A percentile compares a stretch with the other conserved stretches of the same genome.
These are phyloP conservation scores for Capsicum chinense DNA, from an alignment of 257 asterid genomes.

Conservation along the genomic window DNA sequence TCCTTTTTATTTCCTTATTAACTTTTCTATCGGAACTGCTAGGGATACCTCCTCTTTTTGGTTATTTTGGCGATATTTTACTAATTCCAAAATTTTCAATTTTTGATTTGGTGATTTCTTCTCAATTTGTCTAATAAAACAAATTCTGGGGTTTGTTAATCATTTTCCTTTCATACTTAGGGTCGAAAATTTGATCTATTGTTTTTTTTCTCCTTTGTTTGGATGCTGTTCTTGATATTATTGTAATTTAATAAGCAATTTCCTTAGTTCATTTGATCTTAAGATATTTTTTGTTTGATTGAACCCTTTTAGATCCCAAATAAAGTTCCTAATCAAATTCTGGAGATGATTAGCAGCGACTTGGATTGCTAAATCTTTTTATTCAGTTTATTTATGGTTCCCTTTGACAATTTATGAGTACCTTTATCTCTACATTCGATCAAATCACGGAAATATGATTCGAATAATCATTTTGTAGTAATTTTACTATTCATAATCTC, in stretches of 20 bases:
- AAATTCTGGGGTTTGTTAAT: neutral
- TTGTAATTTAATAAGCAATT: neutral
- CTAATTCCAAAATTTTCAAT: neutral
- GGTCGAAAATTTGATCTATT: neutral
- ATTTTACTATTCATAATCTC: neutral
- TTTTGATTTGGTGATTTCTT: constrained; percentile 10
- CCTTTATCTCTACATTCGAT: neutral
- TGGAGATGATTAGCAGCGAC: neutral
- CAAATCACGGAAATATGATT: neutral
- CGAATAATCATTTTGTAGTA: neutral
- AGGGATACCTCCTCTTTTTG: neutral
- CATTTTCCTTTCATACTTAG: neutral
- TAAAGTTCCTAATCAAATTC: neutral
- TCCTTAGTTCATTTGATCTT: neutral
- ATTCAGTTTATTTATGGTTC: constrained; percentile 2
- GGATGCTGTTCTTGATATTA: neutral
- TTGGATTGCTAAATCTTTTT: neutral
- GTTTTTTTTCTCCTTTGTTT: neutral
- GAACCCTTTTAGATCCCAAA: neutral
- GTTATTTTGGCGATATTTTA: neutral
- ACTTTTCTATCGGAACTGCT: neutral
- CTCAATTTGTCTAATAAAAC: neutral
- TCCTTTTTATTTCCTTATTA: neutral
- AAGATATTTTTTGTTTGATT: neutral
- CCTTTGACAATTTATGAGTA: neutral